Evolutionary conservation across 148 eudicot genomes (phyloP), one percentile per base, ranked within the genome.

Genomic region (Heliamphora exappendiculata): DNA sequence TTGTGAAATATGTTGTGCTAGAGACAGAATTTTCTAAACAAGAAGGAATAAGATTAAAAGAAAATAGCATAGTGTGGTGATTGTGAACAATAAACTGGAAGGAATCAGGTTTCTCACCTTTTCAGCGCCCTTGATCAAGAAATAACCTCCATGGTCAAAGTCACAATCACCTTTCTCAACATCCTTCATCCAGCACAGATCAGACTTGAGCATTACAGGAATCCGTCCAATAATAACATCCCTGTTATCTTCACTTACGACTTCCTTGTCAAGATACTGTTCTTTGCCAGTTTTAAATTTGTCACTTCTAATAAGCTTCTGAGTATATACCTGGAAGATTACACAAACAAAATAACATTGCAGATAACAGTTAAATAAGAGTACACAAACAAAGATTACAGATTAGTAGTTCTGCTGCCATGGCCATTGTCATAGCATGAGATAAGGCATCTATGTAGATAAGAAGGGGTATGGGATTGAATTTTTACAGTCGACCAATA

Each of bases 181-280:
- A 75, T 67, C 86, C 51, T 84, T 91, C 96, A 91, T 92, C 97
- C 98, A 88, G 84, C 98, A 95, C 42, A 89, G 79, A 49, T 88
- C 92, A 79, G 98, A 94, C 74, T 90, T 94, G 76, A 94, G 91
- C 97, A 94, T 94, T 37, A 95, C 98, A 36, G 98, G 98, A 70
- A 92, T 83, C 75, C 90, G 86, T 70, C 98, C 98, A 59, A 95
- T 79, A 64, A 84, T 73, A 24, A 87, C 81, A 41, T 89, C 96
- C 72, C 84, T 72, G 28, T 75, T 79, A 20, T 82, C 89, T 11
- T 84, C 84, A 12, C 45, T 65, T 81, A 79, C 16, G 75, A 73
- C 53, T 22, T 75, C 80, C 81, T 83, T 92, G 24, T 94, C 84
- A 17, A 89, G 75, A 73, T 60, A 71, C 63, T 85, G 82, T 7